Conservation (phyloP, 768 basidiomycete species). For the Daedaleopsis nitida region DNA sequence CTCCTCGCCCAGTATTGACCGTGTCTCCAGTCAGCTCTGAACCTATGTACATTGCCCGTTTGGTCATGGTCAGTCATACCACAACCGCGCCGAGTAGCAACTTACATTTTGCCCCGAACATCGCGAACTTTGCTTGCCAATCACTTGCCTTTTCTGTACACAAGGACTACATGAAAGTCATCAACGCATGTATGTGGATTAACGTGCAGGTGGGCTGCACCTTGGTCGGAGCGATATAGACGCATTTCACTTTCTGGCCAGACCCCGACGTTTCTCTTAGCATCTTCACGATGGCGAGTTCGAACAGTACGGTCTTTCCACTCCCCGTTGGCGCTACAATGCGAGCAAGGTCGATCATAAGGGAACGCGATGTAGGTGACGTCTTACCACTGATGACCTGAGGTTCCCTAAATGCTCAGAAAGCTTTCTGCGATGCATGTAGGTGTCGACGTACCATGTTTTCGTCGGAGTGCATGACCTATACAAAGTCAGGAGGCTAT, state of each 20-base stretch:
- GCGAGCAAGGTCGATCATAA: neutral
- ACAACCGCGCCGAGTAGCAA: neutral
- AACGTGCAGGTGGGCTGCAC: constrained; percentile 36
- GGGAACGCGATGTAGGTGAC: constrained; percentile 28
- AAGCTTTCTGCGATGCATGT: neutral
- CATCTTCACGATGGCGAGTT: constrained; percentile 83
- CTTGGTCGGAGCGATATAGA: constrained; percentile 95
- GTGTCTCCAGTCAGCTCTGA: constrained; percentile 95
- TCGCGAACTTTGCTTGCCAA: constrained; percentile 81
- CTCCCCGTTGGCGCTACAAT: constrained; percentile 87
- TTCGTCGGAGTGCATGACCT: constrained; percentile 62
- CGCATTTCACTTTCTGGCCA: constrained; percentile 55
- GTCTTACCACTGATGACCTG: constrained; percentile 5
- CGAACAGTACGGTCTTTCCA: constrained; percentile 95
- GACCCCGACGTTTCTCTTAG: constrained; percentile 45
- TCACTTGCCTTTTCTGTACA: constrained; percentile 84
- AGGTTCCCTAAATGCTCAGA: neutral
- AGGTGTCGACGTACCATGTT: constrained; percentile 56
- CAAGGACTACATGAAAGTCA: constrained; percentile 57
- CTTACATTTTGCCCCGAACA: constrained; percentile 76
- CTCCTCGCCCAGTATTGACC: constrained; percentile 58
- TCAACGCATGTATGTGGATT: neutral
- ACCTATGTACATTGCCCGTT: constrained; percentile 44
- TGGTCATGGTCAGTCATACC: neutral
- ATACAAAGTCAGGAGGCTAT: neutral